Base-by-base conservation (phyloP, 345 rosid species). In the Boechera retrofracta region DNA sequence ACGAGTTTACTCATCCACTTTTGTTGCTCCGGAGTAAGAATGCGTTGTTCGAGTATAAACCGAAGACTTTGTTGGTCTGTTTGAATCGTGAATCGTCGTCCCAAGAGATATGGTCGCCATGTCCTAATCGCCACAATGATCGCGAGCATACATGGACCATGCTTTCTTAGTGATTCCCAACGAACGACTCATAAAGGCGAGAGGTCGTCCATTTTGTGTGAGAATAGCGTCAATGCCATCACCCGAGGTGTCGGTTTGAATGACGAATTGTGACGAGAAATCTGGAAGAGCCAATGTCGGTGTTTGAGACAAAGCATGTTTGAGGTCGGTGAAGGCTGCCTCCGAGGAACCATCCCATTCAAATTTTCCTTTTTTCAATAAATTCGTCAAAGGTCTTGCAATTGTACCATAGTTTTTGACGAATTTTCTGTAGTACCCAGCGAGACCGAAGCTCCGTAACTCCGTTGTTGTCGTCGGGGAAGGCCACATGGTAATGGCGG, bases 181-280 rank as follows among this genome's bases (percentile, higher is more conserved):
- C 0, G 45, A 1, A 0, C 42, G n/a, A n/a, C 59, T 67, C 45
- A 51, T 49, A 1, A 42, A 42, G 0, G 47, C 47, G 0, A 42
- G 4, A 0, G 5, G 47, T 1, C 10, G 5, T 1, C 1, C 47
- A 1, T 4, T 0, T 3, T 42, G 47, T 0, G 47, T 3, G 0
- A 42, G 2, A 4, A 42, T 15, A 0, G 13, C 47, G 0, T 15
- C 47, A n/a, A n/a, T n/a, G n/a, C n/a, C n/a, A n/a, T n/a, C n/a
- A n/a, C n/a, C n/a, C n/a, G n/a, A n/a, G n/a, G n/a, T n/a, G n/a
- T n/a, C n/a, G n/a, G 15, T 42, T 4, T 42, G 15, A 1, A 42
- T 11, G 1, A 42, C 15, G 4, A 42, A 42, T 0, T 15, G 13
- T 0, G 0, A 0, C 0, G 13, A 3, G 1, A 42, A 42, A 1